Percentiles rank a stretch among this genome's conserved stretches.
Conservation (phyloP, 768 basidiomycete species). For the Auricularia sp. region DNA sequence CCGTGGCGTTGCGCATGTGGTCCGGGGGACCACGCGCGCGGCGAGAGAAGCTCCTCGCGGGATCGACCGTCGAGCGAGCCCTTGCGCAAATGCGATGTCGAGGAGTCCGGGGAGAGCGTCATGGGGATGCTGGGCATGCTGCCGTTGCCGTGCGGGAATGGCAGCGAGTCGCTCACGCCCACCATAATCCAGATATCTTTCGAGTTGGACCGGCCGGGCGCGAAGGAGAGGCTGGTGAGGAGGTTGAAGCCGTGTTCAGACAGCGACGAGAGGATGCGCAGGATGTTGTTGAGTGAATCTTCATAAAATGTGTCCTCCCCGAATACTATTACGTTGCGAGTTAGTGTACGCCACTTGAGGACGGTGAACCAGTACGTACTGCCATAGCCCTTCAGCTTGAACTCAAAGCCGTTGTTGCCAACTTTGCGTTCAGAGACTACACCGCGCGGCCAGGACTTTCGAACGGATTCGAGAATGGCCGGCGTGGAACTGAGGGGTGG, state of each 20-base stretch:
- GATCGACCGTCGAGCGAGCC: not conserved
- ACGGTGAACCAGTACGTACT: conserved; percentile 35
- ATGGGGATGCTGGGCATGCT: not conserved
- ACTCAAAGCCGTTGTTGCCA: conserved; percentile 57
- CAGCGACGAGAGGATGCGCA: conserved; percentile 54
- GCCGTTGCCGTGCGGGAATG: not conserved
- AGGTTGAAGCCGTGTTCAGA: conserved; percentile 61
- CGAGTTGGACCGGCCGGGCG: conserved; percentile 50
- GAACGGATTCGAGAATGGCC: conserved; percentile 70
- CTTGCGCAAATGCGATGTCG: not conserved
- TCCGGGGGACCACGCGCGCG: not conserved
- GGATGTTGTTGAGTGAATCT: conserved; percentile 64
- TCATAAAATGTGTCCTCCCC: conserved; percentile 67
- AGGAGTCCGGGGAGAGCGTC: not conserved
- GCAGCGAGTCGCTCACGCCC: not conserved
- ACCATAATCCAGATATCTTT: conserved; percentile 61
- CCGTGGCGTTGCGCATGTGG: conserved; percentile 5
- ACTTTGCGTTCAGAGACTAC: conserved; percentile 71
- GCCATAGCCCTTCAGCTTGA: conserved; percentile 73
- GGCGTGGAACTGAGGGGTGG: conserved; percentile 72
- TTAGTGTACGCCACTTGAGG: conserved; percentile 11
- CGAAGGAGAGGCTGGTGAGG: conserved; percentile 59
- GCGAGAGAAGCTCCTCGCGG: not conserved
- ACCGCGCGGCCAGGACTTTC: conserved; percentile 70
- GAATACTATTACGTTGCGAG: conserved; percentile 43